Percentiles rank a stretch among this genome's conserved stretches.
Conservation (phyloP, 2,329 filamentous ascomycete species). For the Colletotrichum chlorophyti region DNA sequence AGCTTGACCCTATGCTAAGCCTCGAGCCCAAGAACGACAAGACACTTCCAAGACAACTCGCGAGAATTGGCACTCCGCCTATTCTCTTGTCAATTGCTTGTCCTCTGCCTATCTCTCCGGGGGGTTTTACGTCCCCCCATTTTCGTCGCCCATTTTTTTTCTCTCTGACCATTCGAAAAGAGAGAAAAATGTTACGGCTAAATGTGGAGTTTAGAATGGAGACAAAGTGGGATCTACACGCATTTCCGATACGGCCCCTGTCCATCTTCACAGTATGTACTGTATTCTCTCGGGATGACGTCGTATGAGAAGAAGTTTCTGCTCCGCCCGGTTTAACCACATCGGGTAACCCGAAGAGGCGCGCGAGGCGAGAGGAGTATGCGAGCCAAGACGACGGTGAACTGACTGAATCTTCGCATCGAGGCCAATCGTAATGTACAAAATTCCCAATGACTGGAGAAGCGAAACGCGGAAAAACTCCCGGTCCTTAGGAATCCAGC, state of each 20-base stretch:
- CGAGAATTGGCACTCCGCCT: slow-evolving; percentile 7
- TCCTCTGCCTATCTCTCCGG: neutral
- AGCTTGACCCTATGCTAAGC: slow-evolving; percentile 12
- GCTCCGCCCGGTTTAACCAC: neutral
- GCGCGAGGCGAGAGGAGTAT: neutral
- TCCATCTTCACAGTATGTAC: neutral
- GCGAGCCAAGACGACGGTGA: slow-evolving; percentile 11
- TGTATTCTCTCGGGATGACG: slow-evolving; percentile 8
- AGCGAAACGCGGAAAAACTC: neutral
- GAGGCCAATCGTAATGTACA: neutral
- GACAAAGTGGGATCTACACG: slow-evolving; percentile 7
- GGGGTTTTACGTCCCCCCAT: neutral
- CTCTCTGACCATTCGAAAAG: too few relatives aligned
- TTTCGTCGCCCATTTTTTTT: neutral
- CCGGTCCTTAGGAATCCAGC: neutral
- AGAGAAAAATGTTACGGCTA: slow-evolving; percentile 1
- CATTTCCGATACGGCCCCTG: slow-evolving; percentile 6
- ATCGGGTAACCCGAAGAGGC: slow-evolving; percentile 13
- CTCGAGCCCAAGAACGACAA: slow-evolving; percentile 3
- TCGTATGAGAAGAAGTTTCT: neutral
- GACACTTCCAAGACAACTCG: neutral
- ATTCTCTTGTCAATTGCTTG: slow-evolving; percentile 24
- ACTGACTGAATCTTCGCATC: neutral
- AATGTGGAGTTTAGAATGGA: slow-evolving; percentile 1
- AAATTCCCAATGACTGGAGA: neutral